These are phyloP conservation scores for Pisolithus orientalis DNA, from an alignment of 768 basidiomycete species.

Conservation along the genomic window DNA sequence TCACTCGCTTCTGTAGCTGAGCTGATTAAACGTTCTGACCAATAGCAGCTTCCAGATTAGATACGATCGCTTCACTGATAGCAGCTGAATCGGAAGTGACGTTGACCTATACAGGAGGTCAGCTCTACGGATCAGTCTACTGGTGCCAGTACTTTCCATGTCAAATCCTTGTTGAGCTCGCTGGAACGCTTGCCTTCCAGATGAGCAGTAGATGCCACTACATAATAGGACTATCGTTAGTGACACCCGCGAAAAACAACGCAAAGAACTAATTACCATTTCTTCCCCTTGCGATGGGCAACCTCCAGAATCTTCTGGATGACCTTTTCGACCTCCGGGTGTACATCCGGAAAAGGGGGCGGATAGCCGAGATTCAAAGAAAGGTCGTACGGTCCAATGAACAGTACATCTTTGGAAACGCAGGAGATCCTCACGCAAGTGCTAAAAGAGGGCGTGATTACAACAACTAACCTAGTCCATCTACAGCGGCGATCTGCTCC, in stretches of 20 bases:
- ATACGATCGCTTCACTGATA: slow-evolving; percentile 31
- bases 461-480: slow-evolving; percentile 48
- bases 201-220: slow-evolving; percentile 45
- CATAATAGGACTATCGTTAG: not conserved
- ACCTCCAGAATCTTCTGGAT: slow-evolving; percentile 48
- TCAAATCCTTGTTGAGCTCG: slow-evolving; percentile 48
- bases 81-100: slow-evolving; percentile 41
- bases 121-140: not conserved
- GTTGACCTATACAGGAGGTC: slow-evolving; percentile 36
- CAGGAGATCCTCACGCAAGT: not conserved
- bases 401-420: slow-evolving; percentile 37
- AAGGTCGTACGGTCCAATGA: slow-evolving; percentile 66
- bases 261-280: slow-evolving; percentile 40
- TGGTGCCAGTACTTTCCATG: slow-evolving; percentile 30
- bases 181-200: slow-evolving; percentile 36
- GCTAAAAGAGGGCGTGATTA: not conserved
- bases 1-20: too few relatives aligned
- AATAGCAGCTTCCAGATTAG: slow-evolving; percentile 17
- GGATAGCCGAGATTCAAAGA: slow-evolving; percentile 57
- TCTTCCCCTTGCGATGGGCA: slow-evolving; percentile 52
- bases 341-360: slow-evolving; percentile 56
- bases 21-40: slow-evolving; percentile 6
- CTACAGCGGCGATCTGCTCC: slow-evolving; percentile 52
- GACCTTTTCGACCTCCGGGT: slow-evolving; percentile 54
- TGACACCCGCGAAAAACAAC: not conserved